These are phyloP conservation scores for Cercospora berteroae DNA, from an alignment of 2,329 filamentous ascomycete genomes.

Conservation along the genomic window DNA sequence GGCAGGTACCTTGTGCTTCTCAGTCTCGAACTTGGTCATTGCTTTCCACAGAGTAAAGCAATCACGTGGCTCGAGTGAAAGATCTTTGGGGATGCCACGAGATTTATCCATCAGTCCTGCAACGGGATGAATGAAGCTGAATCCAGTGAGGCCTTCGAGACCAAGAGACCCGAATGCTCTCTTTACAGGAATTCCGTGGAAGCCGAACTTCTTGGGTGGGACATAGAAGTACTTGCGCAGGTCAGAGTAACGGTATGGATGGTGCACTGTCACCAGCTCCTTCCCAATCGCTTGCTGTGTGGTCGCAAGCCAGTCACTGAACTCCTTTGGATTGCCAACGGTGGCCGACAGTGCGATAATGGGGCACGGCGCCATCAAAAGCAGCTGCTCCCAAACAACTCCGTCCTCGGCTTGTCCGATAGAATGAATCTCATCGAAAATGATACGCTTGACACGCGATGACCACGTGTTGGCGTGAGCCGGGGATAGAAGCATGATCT, in stretches of 20 bases:
- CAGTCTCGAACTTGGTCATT: slow-evolving; percentile 59
- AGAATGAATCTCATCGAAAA: slow-evolving; percentile 79
- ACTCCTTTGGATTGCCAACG: slow-evolving; percentile 70
- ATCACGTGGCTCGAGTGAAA: slow-evolving; percentile 68
- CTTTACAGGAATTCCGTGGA: slow-evolving; percentile 52
- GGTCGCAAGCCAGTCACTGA: slow-evolving; percentile 64
- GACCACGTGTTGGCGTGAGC: slow-evolving; percentile 67
- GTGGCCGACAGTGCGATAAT: slow-evolving; percentile 79
- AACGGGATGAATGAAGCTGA: slow-evolving; percentile 66
- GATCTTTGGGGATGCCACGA: slow-evolving; percentile 64
- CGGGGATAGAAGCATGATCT: slow-evolving; percentile 71
- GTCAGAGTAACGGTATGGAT: slow-evolving; percentile 70
- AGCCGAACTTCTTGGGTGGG: slow-evolving; percentile 50
- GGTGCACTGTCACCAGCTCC: slow-evolving; percentile 65
- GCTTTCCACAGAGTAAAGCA: slow-evolving; percentile 64
- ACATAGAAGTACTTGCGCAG: slow-evolving; percentile 70
- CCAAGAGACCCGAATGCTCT: slow-evolving; percentile 45
- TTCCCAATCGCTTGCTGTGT: slow-evolving; percentile 64
- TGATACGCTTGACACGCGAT: slow-evolving; percentile 67
- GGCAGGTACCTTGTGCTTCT: slow-evolving; percentile 44
- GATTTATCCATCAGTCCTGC: slow-evolving; percentile 60
- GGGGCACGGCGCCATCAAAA: slow-evolving; percentile 70
- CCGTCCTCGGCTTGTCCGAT: slow-evolving; percentile 76
- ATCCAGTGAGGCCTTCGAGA: slow-evolving; percentile 50
- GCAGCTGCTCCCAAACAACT: slow-evolving; percentile 73